A percentile compares a stretch with the other conserved stretches of the same genome.
These are phyloP conservation scores for Spizellomyces sp. DNA, from an alignment of 192 early-diverging fungal genomes.

Conservation along the genomic window DNA sequence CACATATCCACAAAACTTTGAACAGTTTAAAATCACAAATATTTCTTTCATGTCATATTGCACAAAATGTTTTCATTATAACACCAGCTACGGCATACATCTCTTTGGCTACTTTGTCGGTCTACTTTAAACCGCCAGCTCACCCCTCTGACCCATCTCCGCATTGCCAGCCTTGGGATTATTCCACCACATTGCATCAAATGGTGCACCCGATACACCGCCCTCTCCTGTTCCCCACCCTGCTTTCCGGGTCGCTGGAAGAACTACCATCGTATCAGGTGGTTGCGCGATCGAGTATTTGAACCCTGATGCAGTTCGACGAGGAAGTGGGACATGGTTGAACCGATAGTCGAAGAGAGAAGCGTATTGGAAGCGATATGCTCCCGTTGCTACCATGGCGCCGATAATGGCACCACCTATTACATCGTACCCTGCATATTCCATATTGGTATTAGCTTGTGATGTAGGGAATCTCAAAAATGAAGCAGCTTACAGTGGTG, in stretches of 20 bases:
- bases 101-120: too few species aligned
- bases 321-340: slow-evolving; percentile 25
- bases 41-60: too few species aligned
- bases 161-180: too few species aligned
- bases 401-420: slow-evolving; percentile 25
- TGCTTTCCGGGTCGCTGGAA: slow-evolving; percentile 20
- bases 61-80: too few species aligned
- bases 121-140: too few species aligned
- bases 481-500: slow-evolving; percentile 8
- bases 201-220: slow-evolving; percentile 3
- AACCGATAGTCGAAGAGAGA: slow-evolving; percentile 15
- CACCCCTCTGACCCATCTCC: too few species aligned
- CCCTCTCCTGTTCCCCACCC: slow-evolving; percentile 11
- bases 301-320: neutral
- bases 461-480: neutral
- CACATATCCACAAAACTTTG: too few species aligned
- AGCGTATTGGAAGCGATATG: slow-evolving; percentile 27
- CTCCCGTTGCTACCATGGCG: slow-evolving; percentile 1
- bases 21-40: too few species aligned
- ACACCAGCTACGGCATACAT: too few species aligned
- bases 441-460: neutral
- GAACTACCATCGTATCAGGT: neutral
- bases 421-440: slow-evolving; percentile 16
- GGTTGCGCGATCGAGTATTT: slow-evolving; percentile 3
- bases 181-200: neutral